Evolutionary conservation across 2,329 filamentous ascomycete genomes (phyloP), one percentile per base, ranked within the genome.

Genomic region (Paradendryphiella salina): DNA sequence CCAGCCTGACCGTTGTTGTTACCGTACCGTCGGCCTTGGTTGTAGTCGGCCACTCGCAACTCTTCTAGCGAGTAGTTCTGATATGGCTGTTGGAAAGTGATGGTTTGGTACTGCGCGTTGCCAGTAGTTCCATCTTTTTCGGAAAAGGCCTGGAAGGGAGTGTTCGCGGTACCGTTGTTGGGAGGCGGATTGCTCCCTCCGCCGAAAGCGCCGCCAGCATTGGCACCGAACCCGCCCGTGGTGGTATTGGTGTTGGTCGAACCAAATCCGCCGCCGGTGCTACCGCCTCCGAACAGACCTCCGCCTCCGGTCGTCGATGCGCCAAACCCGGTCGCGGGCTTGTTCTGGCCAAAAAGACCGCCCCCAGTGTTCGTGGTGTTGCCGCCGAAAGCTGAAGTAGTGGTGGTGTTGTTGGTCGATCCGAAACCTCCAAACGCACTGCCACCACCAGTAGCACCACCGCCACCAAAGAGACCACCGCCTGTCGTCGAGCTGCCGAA

Each of bases 51-150:
- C 54, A 96, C 50, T 50, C 78, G 73, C 61, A 80, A 53, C 59
- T 80, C 78, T 57, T 88, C 94, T n/a, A 89, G 84, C 8, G 93
- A 96, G 79, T 88, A 97, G 71, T 94, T 95, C 72, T 86, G 86
- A 77, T 93, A 95, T 1, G 87, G 83, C 18, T 86, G 85, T 75
- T 88, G 86, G 71, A 93, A 91, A 17, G 87, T 77, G 49, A 95
- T 84, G 61, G 85, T 93, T 73, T 94, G 89, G 72, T 88, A 95
- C 3, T 86, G 80, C 66, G 75, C 71, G 14, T 72, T 73, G 4
- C 66, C 81, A 34, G 81, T 83, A 3, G 78, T 38, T 4, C 63
- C 74, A 66, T 95, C 90, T 72, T 93, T 94, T 75, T 95, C 90
- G 15, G 80, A 76, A 38, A 83, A 81, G 0, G 89, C 78, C 54